These are phyloP conservation scores for Cornus florida DNA, from an alignment of 148 eudicot genomes.

Conservation along the genomic window DNA sequence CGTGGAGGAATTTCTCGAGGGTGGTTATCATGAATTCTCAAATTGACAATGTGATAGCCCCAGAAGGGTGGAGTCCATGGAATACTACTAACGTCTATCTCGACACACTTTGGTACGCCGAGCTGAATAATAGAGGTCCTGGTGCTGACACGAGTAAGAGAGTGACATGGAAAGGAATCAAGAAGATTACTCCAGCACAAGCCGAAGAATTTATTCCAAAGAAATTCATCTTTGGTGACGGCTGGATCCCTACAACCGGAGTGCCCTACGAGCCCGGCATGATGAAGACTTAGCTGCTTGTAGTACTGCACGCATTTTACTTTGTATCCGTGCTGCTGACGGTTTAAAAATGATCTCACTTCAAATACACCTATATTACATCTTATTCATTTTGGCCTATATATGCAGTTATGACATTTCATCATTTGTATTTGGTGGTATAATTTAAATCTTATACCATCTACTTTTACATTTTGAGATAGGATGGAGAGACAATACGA, in stretches of 20 bases:
- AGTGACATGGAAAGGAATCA: conserved; percentile 59
- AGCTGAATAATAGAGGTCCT: conserved; percentile 52
- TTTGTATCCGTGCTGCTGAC: too few species aligned
- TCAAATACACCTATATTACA: too few species aligned
- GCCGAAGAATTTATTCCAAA: conserved; percentile 28
- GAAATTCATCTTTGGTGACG: conserved; percentile 35
- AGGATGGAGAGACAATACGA: too few species aligned
- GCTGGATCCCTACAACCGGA: conserved; percentile 39
- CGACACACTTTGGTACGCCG: conserved; percentile 46
- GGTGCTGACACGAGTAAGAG: conserved; percentile 32
- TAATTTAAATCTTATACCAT: too few species aligned
- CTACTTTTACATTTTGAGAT: too few species aligned
- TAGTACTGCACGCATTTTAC: too few species aligned
- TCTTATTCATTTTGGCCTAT: too few species aligned
- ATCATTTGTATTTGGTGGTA: too few species aligned
- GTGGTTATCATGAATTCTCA: conserved; percentile 44
- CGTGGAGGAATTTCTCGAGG: conserved; percentile 46
- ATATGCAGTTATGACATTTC: too few species aligned
- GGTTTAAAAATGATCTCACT: too few species aligned
- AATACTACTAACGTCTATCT: conserved; percentile 16
- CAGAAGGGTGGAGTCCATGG: conserved; percentile 61
- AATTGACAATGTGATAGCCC: conserved; percentile 33
- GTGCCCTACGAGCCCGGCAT: conserved; percentile 52
- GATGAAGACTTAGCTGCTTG: background rate
- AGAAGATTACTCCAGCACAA: conserved; percentile 22